These are phyloP conservation scores for Cyathus olla DNA, from an alignment of 1,284 basidiomycete genomes.

Conservation along the genomic window DNA sequence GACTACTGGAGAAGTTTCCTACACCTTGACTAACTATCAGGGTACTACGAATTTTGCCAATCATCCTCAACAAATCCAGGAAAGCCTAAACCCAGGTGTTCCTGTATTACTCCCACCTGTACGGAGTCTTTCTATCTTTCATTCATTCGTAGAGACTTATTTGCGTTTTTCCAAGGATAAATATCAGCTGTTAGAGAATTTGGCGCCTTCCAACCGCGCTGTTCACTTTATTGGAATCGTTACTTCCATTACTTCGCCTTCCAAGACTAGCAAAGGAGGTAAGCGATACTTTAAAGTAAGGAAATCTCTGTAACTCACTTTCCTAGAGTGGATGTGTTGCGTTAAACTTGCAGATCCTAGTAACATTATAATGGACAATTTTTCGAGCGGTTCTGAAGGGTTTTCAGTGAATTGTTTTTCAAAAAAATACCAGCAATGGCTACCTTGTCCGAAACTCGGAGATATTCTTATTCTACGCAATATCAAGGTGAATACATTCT, in stretches of 20 bases:
- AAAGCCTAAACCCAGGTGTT: background rate
- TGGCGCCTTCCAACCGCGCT: background rate
- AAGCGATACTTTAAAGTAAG: background rate
- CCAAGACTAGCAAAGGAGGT: slow-evolving; percentile 26
- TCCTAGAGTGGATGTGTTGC: slow-evolving; percentile 42
- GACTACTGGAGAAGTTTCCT: too few relatives aligned
- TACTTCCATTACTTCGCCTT: background rate
- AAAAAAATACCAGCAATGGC: slow-evolving; percentile 53
- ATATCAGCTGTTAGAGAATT: background rate
- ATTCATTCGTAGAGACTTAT: background rate
- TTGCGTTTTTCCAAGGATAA: background rate
- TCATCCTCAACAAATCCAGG: background rate
- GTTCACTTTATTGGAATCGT: slow-evolving; percentile 5
- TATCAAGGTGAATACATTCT: slow-evolving; percentile 42
- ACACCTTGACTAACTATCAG: too few relatives aligned
- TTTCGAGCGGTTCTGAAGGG: slow-evolving; percentile 22
- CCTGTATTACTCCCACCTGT: background rate
- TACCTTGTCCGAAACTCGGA: slow-evolving; percentile 57
- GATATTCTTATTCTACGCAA: slow-evolving; percentile 57
- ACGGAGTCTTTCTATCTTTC: background rate
- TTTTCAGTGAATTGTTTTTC: slow-evolving; percentile 65
- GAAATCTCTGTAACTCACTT: background rate
- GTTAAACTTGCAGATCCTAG: slow-evolving; percentile 57
- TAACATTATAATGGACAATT: slow-evolving; percentile 34
- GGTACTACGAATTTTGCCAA: background rate